These are phyloP conservation scores for Diplotaxis tenuifolia DNA, from an alignment of 345 rosid species.

Conservation along the genomic window DNA sequence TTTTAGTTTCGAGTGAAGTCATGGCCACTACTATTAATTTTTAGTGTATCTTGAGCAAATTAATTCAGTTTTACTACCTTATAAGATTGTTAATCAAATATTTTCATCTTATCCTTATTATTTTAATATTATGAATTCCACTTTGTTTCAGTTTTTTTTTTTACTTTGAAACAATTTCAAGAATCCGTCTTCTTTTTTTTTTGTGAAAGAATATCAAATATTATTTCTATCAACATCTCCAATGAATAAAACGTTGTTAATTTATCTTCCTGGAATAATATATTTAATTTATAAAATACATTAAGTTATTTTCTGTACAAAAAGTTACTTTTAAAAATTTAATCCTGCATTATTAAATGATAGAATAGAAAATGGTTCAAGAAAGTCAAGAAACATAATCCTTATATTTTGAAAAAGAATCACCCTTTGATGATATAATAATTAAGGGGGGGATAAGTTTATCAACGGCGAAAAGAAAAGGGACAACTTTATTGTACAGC, in stretches of 20 bases:
- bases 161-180: no score
- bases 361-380: neutral
- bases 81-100: neutral
- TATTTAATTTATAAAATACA: neutral
- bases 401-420: neutral
- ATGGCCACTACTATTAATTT: no score
- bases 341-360: neutral
- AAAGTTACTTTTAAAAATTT: neutral
- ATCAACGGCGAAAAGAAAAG: conserved; percentile 29
- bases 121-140: neutral
- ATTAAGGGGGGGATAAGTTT: neutral
- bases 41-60: no score
- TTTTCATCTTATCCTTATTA: neutral
- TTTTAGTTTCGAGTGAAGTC: no score
- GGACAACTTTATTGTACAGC: conserved; percentile 41
- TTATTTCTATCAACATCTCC: conserved; percentile 28
- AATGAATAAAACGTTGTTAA: conserved; percentile 13
- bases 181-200: neutral
- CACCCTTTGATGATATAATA: conserved; percentile 17
- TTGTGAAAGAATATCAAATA: neutral
- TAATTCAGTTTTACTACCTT: no score
- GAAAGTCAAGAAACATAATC: conserved; percentile 32
- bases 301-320: neutral
- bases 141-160: neutral
- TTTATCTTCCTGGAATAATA: neutral